A percentile compares a stretch with the other conserved stretches of the same genome.
These are phyloP conservation scores for Zancudomyces culisetae DNA, from an alignment of 371 early-diverging fungal genomes.

Conservation along the genomic window DNA sequence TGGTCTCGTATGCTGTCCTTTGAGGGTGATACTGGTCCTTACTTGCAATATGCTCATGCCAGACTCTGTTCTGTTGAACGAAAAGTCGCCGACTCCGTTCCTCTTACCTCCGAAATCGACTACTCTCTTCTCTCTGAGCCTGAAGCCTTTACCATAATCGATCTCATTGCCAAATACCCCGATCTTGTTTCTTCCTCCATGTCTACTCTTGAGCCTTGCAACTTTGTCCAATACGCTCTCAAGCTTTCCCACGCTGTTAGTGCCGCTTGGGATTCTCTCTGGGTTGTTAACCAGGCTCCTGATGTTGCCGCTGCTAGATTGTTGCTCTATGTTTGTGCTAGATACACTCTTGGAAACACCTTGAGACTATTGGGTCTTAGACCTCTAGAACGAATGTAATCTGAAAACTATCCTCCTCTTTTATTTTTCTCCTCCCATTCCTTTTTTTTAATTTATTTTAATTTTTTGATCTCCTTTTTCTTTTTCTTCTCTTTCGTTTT, in stretches of 20 bases:
- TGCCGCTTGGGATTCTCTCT: conserved; percentile 57
- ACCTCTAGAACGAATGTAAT: conserved; percentile 80
- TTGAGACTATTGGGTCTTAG: conserved; percentile 52
- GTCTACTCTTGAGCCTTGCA: conserved; percentile 75
- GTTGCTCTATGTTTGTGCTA: conserved; percentile 48
- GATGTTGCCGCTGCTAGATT: conserved; percentile 68
- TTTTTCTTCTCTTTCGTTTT: too few relatives aligned
- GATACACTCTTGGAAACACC: conserved; percentile 59
- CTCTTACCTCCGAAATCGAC: conserved; percentile 38
- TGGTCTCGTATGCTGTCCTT: conserved; percentile 90
- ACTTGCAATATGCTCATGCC: conserved; percentile 95
- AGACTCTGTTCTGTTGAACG: conserved; percentile 91
- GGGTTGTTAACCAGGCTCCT: conserved; percentile 61
- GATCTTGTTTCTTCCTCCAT: conserved; percentile 50
- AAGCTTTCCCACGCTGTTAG: conserved; percentile 74
- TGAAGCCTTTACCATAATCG: conserved; percentile 50
- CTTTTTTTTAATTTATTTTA: too few relatives aligned
- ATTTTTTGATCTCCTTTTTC: too few relatives aligned
- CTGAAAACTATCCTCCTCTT: neutral
- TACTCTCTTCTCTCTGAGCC: conserved; percentile 48
- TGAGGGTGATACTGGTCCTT: conserved; percentile 98
- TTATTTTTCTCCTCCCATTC: neutral
- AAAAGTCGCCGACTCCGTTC: conserved; percentile 31
- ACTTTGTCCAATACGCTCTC: conserved; percentile 80
- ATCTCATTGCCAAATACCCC: conserved; percentile 78